Evolutionary conservation across 108 stramenopile genomes (phyloP), one percentile per base, ranked within the genome.

Genomic region (Fragilaria radians): DNA sequence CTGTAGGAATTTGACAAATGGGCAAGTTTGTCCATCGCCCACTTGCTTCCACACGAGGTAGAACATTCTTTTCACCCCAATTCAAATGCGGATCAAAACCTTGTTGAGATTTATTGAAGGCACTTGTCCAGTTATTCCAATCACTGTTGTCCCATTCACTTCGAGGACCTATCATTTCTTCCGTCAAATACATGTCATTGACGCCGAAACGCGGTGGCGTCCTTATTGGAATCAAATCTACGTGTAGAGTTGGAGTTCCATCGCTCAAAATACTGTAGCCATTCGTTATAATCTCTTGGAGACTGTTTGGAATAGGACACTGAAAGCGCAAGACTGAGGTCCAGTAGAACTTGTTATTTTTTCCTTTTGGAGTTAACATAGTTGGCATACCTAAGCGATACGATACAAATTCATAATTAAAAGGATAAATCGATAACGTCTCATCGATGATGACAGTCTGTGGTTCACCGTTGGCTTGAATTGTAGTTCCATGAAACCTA

Each of bases 1-100:
- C 30, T 7, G 34, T 5, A 2, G 74, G 82, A 27, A 72, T 72
- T 31, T 33, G 61, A 46, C 89, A 90, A 28, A 90, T 59, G 22
- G 89, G 85, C 29, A 90, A 55, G 65, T 90, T 90, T 49, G 72
- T 73, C 81, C 77, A 90, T 32, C 88, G 74, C 28, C 89, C 89
- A 68, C 83, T 84, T 24, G 78, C 83, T 52, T 84, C 81, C 26
- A 76, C 59, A 0, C 25, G 30, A 5, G 89, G 89, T 23, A 90
- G 45, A 48, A 77, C 60, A 61, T 85, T 65, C 1, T 66, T 18
- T 17, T 65, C 31, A 42, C 83, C 86, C 77, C 80, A 85, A 28
- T 65, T 67, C 31, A 58, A 19, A 18, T 49, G 48, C 1, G 82
- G 61, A 77, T 83, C 64, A 48, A 85, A 79, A 25, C 50, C 29